Conservation (phyloP, 2,329 filamentous ascomycete species). For the Curvularia hawaiiensis region DNA sequence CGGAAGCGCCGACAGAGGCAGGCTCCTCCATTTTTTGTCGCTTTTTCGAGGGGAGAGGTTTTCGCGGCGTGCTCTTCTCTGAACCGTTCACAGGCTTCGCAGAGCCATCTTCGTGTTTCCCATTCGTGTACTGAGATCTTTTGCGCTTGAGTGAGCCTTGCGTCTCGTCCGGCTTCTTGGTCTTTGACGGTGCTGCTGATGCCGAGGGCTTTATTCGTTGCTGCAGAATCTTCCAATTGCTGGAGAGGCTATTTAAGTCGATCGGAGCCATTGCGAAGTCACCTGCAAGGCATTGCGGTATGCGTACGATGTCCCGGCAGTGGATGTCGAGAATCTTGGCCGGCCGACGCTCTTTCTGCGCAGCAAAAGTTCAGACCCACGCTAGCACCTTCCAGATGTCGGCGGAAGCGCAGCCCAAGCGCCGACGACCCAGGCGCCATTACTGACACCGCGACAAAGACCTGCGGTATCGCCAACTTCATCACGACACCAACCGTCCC, state of each 20-base stretch:
- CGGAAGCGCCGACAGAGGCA: constrained; percentile 39
- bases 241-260: constrained; percentile 50
- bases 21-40: constrained; percentile 48
- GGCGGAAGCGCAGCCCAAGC: constrained; percentile 13
- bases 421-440: constrained; percentile 25
- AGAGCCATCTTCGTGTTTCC: constrained; percentile 18
- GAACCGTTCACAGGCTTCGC: constrained; percentile 43
- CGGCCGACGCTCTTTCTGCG: constrained; percentile 19
- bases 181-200: constrained; percentile 36
- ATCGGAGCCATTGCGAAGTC: constrained; percentile 47
- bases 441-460: constrained; percentile 36
- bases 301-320: constrained; percentile 15
- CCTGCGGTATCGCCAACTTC: constrained; percentile 26
- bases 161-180: constrained; percentile 29
- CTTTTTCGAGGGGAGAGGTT: constrained; percentile 34
- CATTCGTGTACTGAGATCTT: constrained; percentile 29
- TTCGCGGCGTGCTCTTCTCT: constrained; percentile 26
- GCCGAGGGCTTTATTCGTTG: constrained; percentile 54
- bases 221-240: constrained; percentile 81
- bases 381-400: constrained; percentile 23
- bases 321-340: constrained; percentile 20
- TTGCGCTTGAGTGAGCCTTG: constrained; percentile 44
- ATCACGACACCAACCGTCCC: constrained; percentile 40
- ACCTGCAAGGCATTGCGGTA: constrained; percentile 37
- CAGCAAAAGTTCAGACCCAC: constrained; percentile 31